Evolutionary conservation across 2,329 filamentous ascomycete species (phyloP).

Genomic region (Aspergillus pseudonomiae): DNA sequence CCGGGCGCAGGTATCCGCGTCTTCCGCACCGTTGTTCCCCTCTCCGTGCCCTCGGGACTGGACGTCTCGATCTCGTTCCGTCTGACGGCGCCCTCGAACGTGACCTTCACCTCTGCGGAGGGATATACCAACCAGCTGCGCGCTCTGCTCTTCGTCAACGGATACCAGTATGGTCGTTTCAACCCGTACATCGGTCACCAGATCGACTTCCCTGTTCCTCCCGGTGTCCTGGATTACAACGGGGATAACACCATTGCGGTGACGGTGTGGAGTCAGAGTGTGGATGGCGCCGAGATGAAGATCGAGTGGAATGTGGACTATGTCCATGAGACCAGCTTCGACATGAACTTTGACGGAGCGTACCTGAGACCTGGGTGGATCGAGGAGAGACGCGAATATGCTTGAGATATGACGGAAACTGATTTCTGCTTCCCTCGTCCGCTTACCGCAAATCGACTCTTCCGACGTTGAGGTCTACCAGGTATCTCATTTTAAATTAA

Average conservation of each 20-base stretch:
- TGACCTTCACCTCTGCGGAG: conserved; percentile 18
- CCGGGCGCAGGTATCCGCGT: conserved; percentile 56
- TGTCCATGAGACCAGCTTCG: conserved; percentile 56
- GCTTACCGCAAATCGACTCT: neutral
- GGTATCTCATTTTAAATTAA: neutral
- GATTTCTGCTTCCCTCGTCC: no score
- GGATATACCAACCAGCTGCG: conserved; percentile 44
- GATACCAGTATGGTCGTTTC: conserved; percentile 65
- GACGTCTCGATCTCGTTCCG: conserved; percentile 62
- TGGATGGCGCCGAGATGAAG: conserved; percentile 53
- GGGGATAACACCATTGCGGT: conserved; percentile 62
- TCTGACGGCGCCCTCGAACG: conserved; percentile 49
- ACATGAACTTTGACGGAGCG: conserved; percentile 39
- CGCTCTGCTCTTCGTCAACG: conserved; percentile 64
- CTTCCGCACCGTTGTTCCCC: conserved; percentile 57
- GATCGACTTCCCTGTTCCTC: conserved; percentile 62
- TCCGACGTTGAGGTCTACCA: no score
- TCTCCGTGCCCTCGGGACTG: conserved; percentile 54
- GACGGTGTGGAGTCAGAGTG: conserved; percentile 62
- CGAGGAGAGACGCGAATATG: conserved; percentile 40
- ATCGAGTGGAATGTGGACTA: conserved; percentile 59
- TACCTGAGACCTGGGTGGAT: conserved; percentile 58
- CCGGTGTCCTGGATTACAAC: conserved; percentile 60
- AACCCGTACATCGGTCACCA: conserved; percentile 65
- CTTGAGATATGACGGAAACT: conserved; percentile 10